Conservation (phyloP, 345 rosid genomes). For the Combretum micranthum region DNA sequence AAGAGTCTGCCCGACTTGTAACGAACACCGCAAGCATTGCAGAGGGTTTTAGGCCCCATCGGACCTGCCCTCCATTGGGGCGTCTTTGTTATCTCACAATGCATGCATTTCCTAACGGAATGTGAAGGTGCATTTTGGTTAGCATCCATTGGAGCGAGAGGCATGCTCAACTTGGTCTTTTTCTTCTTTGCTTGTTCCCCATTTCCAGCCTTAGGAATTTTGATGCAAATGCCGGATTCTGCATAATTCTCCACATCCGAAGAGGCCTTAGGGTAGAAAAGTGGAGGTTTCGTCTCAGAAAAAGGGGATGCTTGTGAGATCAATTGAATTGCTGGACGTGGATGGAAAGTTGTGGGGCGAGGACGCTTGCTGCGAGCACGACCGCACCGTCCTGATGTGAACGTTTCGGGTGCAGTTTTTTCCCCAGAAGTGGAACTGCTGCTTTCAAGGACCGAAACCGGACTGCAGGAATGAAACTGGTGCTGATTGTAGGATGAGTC, state of each 20-base stretch:
- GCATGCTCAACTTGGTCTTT: conserved; percentile 16
- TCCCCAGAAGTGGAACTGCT: conserved; percentile 71
- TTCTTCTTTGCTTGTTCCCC: conserved; percentile 53
- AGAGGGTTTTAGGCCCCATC: conserved; percentile 94
- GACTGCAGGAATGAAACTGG: conserved; percentile 68
- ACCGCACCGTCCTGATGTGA: conserved; percentile 42
- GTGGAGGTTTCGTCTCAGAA: conserved; percentile 7
- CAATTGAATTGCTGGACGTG: conserved; percentile 47
- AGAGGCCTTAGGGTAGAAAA: conserved; percentile 17
- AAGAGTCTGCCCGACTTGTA: conserved; percentile 92
- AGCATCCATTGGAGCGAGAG: conserved; percentile 26
- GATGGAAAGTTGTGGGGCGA: conserved; percentile 60
- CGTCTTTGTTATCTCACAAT: conserved; percentile 89
- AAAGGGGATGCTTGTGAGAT: conserved; percentile 26
- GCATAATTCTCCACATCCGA: conserved; percentile 52
- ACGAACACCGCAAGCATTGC: conserved; percentile 97
- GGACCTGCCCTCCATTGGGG: conserved; percentile 99
- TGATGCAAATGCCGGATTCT: conserved; percentile 57
- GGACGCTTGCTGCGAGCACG: conserved; percentile 95
- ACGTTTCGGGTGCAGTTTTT: conserved; percentile 32
- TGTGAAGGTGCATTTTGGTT: conserved; percentile 27
- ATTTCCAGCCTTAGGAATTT: conserved; percentile 50
- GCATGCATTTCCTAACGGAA: conserved; percentile 80
- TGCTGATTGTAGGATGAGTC: conserved; percentile 32
- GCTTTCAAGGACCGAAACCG: conserved; percentile 89